Conservation (phyloP, 345 rosid species). For the Leavenworthia alabamica region DNA sequence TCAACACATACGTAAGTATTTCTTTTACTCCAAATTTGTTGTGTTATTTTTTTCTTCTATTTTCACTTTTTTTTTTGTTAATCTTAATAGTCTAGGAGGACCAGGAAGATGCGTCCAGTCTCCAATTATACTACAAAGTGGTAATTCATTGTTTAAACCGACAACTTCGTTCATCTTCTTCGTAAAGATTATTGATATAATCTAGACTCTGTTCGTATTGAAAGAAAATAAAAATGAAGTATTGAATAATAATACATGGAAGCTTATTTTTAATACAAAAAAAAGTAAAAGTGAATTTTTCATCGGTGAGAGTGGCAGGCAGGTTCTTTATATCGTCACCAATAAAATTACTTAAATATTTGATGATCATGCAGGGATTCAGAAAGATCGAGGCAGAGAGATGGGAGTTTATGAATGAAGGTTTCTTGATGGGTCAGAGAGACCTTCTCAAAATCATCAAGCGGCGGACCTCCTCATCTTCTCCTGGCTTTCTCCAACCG, state of each 20-base stretch:
- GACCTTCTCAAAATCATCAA: slow-evolving; percentile 64
- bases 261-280: neutral
- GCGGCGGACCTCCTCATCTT: slow-evolving; percentile 43
- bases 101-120: slow-evolving; percentile 1
- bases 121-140: slow-evolving; percentile 5
- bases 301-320: neutral
- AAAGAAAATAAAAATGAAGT: neutral
- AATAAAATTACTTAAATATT: neutral
- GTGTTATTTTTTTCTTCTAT: neutral
- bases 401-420: slow-evolving; percentile 88
- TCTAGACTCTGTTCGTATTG: neutral
- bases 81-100: slow-evolving; percentile 20
- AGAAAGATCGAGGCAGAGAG: slow-evolving; percentile 73
- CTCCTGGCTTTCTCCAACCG: slow-evolving; percentile 33
- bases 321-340: neutral
- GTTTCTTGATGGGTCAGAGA: slow-evolving; percentile 65
- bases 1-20: slow-evolving; percentile 74
- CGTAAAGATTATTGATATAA: neutral
- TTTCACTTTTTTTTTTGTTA: neutral
- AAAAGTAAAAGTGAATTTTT: neutral
- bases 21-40: neutral
- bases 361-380: slow-evolving; percentile 45
- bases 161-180: neutral
- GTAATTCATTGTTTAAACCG: neutral
- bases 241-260: neutral